Percentiles rank a stretch among this genome's conserved stretches.
Conservation (phyloP, 495 filamentous ascomycete genomes). For the Penicillium ochrochloron region DNA sequence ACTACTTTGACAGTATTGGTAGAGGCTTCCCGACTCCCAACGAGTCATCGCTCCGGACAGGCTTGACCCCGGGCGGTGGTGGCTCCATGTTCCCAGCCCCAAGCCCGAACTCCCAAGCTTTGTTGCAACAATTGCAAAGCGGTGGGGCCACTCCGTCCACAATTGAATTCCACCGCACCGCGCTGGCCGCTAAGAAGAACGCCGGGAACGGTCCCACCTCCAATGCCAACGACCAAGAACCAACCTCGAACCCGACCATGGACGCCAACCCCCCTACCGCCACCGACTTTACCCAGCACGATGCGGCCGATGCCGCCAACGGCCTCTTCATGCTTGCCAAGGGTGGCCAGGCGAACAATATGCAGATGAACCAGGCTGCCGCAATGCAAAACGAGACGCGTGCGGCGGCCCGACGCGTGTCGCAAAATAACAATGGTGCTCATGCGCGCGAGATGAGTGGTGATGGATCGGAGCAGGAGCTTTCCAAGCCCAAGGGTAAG, state of each 20-base stretch:
- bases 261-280: constrained; percentile 53
- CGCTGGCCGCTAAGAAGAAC: constrained; percentile 76
- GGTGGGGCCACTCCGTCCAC: constrained; percentile 87
- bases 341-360: constrained; percentile 55
- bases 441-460: constrained; percentile 65
- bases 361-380: constrained; percentile 42
- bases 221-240: constrained; percentile 54
- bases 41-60: constrained; percentile 91
- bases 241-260: constrained; percentile 53
- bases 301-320: constrained; percentile 93
- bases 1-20: constrained; percentile 82
- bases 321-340: constrained; percentile 90
- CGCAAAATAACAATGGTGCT: constrained; percentile 42
- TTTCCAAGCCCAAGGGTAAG: constrained; percentile 65
- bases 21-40: constrained; percentile 94
- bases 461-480: constrained; percentile 72
- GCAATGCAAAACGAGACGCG: constrained; percentile 37
- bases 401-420: constrained; percentile 36
- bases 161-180: constrained; percentile 93
- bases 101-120: constrained; percentile 80
- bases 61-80: constrained; percentile 91
- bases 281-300: constrained; percentile 77
- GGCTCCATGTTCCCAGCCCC: constrained; percentile 97
- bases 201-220: constrained; percentile 56
- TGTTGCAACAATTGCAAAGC: constrained; percentile 78